Evolutionary conservation across 257 asterid species (phyloP), one percentile per base, ranked within the genome.

Genomic region (Gentiana macrophylla): DNA sequence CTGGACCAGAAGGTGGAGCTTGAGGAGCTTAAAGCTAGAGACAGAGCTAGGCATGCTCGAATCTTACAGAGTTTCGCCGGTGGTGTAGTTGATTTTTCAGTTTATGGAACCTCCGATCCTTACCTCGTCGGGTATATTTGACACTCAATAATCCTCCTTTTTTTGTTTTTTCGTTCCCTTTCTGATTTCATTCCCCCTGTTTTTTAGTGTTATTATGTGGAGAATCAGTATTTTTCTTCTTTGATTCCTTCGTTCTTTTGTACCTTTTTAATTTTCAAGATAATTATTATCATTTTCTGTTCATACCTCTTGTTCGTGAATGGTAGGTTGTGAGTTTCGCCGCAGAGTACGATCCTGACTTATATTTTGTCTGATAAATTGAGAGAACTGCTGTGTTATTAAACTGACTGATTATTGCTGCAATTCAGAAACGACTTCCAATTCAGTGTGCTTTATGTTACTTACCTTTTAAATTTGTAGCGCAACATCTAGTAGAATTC

Each of bases 11-110:
- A 61, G 45, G 76, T 74, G 74, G 88, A 83, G 69, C 57, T 85
- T 44, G 81, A 81, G 54, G 77, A 51, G 59, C 60, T 81, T 62
- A 81, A 72, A 70, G 82, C 81, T 52, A 82, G 97, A 63, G 97
- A 89, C 69, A 78, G 83, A 71, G 78, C 77, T 32, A 83, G 97
- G 67, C 97, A 89, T 75, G 79, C 80, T 66, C 83, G 95, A 65
- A 69, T 73, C 50, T 69, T 85, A 70, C 94, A 81, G 71, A 71
- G 82, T 49, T 77, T 75, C 57, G 72, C 86, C 67, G 91, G 88
- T 52, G 94, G 95, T 47, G 55, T 85, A 38, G 94, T 85, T 3
- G 86, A 83, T 79, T 85, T 88, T 50, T 74, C 78, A 48, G 94
- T 85, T 34, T 67, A 60, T 4, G 97, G 95, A 4, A 70, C 78